Base-by-base conservation (phyloP, 225 moss, liverwort and hornwort species). In the Anthoceros angustus region DNA sequence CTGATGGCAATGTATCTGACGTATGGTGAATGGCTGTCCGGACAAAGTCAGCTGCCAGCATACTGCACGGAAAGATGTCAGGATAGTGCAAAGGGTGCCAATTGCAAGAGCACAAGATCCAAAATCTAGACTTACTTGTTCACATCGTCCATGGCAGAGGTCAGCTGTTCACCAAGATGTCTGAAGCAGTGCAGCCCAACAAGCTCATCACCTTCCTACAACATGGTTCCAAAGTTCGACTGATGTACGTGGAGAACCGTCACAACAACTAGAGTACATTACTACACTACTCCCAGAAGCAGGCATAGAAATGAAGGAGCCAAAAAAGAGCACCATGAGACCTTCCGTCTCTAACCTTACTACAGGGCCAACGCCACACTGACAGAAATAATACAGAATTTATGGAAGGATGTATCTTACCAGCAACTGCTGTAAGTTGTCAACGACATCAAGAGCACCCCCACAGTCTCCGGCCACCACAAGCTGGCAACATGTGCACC, bases 131-230 rank as follows among this genome's bases (percentile, higher is more conserved):
- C 25, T 66, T 85, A 94, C 93, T 92, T 89, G 73, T 89, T 98
- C 15, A 92, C 87, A 68, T 92, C 89, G 70, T 98, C 98, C 98
- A 98, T 85, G 11, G 89, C 84, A 72, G 82, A 73, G 50, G 72
- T 71, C 55, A 98, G 74, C 70, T 92, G 98, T 70, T 81, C 84
- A 69, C 98, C 77, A 55, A 98, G 72, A 68, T 88, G 84, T 73
- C 98, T 80, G 67, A 98, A 98, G 79, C 98, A 98, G 75, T 98
- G 98, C 65, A 98, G 78, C 70, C 98, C 92, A 43, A 87, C 92
- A 69, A 92, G 87, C 73, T 92, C 98, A 75, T 89, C 87, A 70
- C 98, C 92, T 73, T 79, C 87, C 98, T 98, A 81, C 68, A 64
- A 46, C 64, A 64, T 64, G 15, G 66, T 43, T 55, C 55, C 55